Conservation (phyloP, 148 eudicot genomes). For the Chenopodium berlandieri region DNA sequence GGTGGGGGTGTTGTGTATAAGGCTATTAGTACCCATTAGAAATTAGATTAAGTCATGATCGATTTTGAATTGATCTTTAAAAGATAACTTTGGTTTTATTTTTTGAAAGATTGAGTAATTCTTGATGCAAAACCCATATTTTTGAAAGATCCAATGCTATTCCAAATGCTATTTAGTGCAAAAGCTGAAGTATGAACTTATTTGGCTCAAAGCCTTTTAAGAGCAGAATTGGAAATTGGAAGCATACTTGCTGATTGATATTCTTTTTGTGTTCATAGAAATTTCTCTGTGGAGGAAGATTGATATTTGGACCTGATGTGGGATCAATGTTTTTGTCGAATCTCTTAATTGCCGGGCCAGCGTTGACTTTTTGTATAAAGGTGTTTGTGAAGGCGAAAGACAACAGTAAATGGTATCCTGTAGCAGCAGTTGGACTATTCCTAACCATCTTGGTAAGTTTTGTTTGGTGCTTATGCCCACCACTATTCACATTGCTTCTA, state of each 20-base stretch:
- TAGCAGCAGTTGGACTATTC: conserved; percentile 48
- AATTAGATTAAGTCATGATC: neutral
- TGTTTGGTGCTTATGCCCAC: neutral
- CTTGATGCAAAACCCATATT: neutral
- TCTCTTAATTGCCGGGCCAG: conserved; percentile 73
- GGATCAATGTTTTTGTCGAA: conserved; percentile 62
- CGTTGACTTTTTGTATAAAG: conserved; percentile 62
- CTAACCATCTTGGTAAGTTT: conserved; percentile 70
- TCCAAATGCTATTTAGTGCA: neutral
- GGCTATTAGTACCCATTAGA: neutral
- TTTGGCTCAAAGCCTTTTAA: neutral
- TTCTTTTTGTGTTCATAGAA: conserved; percentile 42
- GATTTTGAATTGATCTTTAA: neutral
- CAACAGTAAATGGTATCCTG: conserved; percentile 47
- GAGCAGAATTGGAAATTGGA: neutral
- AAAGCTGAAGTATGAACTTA: neutral
- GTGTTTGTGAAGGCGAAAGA: conserved; percentile 40
- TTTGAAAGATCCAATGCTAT: neutral
- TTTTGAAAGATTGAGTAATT: neutral
- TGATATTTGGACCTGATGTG: conserved; percentile 89
- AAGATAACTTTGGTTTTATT: too few relatives aligned
- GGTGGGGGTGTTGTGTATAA: neutral
- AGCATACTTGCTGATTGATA: conserved; percentile 16
- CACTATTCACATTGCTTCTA: neutral
- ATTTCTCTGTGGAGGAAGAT: conserved; percentile 76